Base-by-base conservation (phyloP, 441 rosid species). In the Manihot esculenta region DNA sequence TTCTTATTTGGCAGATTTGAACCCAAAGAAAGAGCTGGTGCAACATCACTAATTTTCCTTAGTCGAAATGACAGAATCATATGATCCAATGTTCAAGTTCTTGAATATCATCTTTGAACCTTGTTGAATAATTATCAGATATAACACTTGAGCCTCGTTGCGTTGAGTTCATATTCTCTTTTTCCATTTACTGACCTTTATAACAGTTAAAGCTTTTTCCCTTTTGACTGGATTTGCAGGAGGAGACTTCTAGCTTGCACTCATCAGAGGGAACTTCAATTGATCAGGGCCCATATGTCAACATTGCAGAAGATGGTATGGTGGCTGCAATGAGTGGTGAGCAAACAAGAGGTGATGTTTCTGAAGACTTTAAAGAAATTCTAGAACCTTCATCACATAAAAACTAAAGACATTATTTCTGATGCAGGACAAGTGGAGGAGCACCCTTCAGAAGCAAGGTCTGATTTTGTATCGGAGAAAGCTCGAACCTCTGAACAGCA, bases 241-340 rank as follows among this genome's bases (percentile, higher is more conserved):
- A 61, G 56, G 73, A 77, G 79, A 74, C 77, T 20, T 64, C 74
- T n/a, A 18, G 58, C n/a, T 45, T 45, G 58, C 68, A 65, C 58
- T 61, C 81, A 24, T 69, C 76, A 12, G 63, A 53, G 10, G 91
- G 78, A 71, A 73, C 88, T 11, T 79, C 87, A 23, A 88, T 89
- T 57, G 92, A 85, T 81, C 88, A 79, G 75, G 91, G 88, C 51
- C 94, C 96, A 18, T 86, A 78, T 14, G 56, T 93, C 21, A 89
- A 84, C 69, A 74, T 88, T 6, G 71, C 78, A 21, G 86, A 83
- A 84, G 88, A 88, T 60, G 94, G 96, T 73, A 78, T 88, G 78
- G 89, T 93, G 68, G 84, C 88, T 75, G 87, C 93, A 62, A 82
- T 76, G 4, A 77, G 77, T 23, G 73, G 75, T 50, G 88, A 85